Base-by-base conservation (phyloP, 768 basidiomycete species). In the Tulasnella sp. region DNA sequence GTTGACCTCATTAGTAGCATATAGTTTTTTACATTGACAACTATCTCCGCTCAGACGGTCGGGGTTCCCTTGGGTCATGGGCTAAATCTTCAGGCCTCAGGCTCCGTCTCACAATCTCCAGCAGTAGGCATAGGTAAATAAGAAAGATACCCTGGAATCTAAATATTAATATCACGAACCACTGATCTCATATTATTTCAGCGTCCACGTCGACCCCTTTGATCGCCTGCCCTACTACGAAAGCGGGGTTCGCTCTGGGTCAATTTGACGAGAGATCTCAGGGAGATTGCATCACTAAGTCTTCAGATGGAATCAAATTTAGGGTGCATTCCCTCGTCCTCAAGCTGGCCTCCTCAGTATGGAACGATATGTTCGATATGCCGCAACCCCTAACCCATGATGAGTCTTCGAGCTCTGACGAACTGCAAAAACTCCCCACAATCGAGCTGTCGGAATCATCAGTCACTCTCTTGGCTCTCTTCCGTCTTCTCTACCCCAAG, bases 401-500 rank as follows among this genome's bases (percentile, higher is more conserved):
- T 9, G 24, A 42, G 8, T 31, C 31, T n/a, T 44, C 16, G 16
- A 44, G 44, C 44, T 44, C 44, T 3, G 71, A 72, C 7, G 71
- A 72, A 21, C 9, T 72, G 19, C 71, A 36, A 36, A 72, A 36
- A 1, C 74, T 74, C n/a, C 74, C 74, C 5, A 74, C n/a, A 14
- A 74, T 74, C 39, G 27, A 40, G 24, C 40, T 74, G 1, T 74
- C 74, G 27, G 74, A 74, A n/a, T 7, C 74, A 16, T 74, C 74
- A 31, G 14, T 16, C 74, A 74, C 74, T 42, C 74, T 74, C 19
- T 74, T 40, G 27, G 46, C 74, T 4, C 74, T 74, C 74, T n/a
- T 74, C 36, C 74, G n/a, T 31, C 74, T 74, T 42, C 74, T 74
- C 39, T 74, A 74, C 39, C 74, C 74, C 46, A 46, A 40, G 21